Evolutionary conservation across 176 grass and related monocot species (phyloP).

Genomic region (Oryza glaberrima): DNA sequence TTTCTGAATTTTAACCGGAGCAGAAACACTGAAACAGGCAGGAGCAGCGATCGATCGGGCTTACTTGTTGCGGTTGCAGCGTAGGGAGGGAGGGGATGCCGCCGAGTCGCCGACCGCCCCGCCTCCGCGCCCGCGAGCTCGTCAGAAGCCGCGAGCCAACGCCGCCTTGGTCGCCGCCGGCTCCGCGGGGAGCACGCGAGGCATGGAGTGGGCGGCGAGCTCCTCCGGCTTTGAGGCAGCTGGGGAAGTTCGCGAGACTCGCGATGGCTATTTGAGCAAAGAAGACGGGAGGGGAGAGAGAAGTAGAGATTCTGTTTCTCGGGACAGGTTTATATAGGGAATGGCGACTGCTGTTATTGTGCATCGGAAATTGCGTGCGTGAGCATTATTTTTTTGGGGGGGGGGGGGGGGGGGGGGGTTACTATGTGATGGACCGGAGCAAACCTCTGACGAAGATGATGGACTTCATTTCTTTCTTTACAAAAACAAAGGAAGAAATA

Average conservation of each 20-base stretch:
- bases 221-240: neutral
- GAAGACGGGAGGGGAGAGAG: neutral
- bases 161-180: neutral
- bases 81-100: neutral
- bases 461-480: neutral
- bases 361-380: constrained; percentile 30
- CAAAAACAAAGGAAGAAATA: neutral
- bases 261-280: neutral
- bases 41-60: neutral
- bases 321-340: constrained; percentile 9
- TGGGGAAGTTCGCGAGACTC: neutral
- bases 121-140: neutral
- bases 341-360: neutral
- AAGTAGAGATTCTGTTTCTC: neutral
- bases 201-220: neutral
- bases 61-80: neutral
- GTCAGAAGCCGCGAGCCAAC: neutral
- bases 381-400: too few relatives aligned
- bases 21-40: neutral
- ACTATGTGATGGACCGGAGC: too few relatives aligned
- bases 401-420: too few relatives aligned
- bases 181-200: neutral
- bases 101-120: neutral
- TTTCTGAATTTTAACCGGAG: neutral
- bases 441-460: neutral